Evolutionary conservation across 345 rosid species (phyloP), one percentile per base, ranked within the genome.

Genomic region (Chamaenerion angustifolium): DNA sequence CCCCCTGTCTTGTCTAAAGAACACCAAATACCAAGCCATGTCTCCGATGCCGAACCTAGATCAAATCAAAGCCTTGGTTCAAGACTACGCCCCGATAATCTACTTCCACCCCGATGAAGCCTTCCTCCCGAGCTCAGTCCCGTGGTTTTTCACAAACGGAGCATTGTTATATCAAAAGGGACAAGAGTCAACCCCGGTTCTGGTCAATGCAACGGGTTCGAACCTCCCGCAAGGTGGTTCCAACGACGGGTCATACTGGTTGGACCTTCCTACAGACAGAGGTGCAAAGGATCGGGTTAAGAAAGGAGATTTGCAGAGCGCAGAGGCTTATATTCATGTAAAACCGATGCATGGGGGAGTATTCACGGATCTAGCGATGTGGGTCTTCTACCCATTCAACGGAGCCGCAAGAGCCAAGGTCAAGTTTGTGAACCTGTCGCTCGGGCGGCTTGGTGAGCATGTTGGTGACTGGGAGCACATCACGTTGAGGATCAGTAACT

Each of bases 391-490:
- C 51, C 66, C 66, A 16, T 62, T 62, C 56, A 62, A 62, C 40
- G 66, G 66, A 16, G 25, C 66, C 19, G 59, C 66, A 45, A 43
- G 46, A 45, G 66, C 66, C 19, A 62, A 49, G 45, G 56, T 62
- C 6, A 44, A 55, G 60, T 43, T 55, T 23, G 10, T 62, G 49
- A 45, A 49, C 13, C 16, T 55, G 13, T 0, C 25, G 1, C 49
- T 62, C 11, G 66, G 66, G 45, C 44, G 2, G 12, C 16, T 62
- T 12, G 66, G 66, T 4, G 27, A 62, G 27, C 66, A 62, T 10
- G 66, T 62, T 14, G 66, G 66, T 18, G 66, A 62, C 56, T 62
- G 66, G 66, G 66, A 62, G 51, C 66, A 62, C 42, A 55, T 62
- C 6, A 62, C 66, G 14, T 19, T 62, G 43, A 23, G 66, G 27